These are phyloP conservation scores for Cryptococcus floricola DNA, from an alignment of 1,284 basidiomycete species.

Conservation along the genomic window DNA sequence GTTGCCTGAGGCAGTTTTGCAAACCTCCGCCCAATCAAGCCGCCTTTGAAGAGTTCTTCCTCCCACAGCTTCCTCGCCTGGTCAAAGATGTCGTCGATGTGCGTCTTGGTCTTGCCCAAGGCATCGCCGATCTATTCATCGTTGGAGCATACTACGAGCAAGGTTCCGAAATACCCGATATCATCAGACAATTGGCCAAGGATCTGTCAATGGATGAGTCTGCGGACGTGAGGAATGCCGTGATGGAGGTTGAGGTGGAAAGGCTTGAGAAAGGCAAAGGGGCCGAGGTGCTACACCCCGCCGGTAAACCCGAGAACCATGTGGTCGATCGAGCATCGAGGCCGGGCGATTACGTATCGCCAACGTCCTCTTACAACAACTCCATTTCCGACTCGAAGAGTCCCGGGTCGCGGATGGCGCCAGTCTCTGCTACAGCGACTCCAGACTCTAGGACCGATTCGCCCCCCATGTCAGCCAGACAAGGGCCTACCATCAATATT, in stretches of 20 bases:
- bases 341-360: neutral
- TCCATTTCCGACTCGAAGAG: neutral
- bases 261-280: slow-evolving; percentile 3
- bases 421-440: no score
- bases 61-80: slow-evolving; percentile 60
- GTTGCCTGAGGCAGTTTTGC: slow-evolving; percentile 65
- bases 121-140: slow-evolving; percentile 39
- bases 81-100: slow-evolving; percentile 77
- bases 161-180: slow-evolving; percentile 24
- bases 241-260: slow-evolving; percentile 27
- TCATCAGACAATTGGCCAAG: slow-evolving; percentile 23
- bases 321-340: neutral
- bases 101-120: slow-evolving; percentile 70
- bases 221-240: slow-evolving; percentile 38
- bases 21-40: slow-evolving; percentile 49
- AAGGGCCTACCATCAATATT: no score
- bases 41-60: slow-evolving; percentile 59
- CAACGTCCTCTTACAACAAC: neutral
- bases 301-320: neutral
- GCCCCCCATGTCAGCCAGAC: no score
- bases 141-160: slow-evolving; percentile 37
- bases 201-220: slow-evolving; percentile 25
- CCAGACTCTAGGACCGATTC: no score
- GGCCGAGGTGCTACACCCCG: neutral
- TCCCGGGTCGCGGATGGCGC: no score